Base-by-base conservation (phyloP, 2,329 filamentous ascomycete species). In the Didymellaceae sp. region DNA sequence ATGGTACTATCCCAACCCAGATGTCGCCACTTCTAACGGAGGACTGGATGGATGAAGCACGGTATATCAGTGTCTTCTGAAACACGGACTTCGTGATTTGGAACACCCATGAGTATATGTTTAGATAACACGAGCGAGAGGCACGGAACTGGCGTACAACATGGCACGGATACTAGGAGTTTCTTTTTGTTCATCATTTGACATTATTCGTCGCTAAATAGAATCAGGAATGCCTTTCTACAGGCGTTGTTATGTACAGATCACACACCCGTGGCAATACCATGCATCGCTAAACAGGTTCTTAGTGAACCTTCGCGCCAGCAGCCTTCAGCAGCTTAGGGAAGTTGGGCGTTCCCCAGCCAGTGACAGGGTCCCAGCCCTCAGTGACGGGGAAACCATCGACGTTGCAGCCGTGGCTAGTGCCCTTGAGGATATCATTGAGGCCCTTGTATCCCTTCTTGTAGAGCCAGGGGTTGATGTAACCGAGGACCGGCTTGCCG, bases 391-490 rank as follows among this genome's bases (percentile, higher is more conserved):
- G 68, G 44, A 75, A 74, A 0, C 70, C 73, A 25, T 68, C 55
- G 1, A 66, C 67, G 34, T 70, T 70, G 48, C 76, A 78, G 1
- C 77, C 76, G 16, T 64, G 56, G 5, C 64, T 67, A 5, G 59
- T 66, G 1, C 76, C 76, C 30, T 65, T 65, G 22, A 58, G 73
- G 58, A 70, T 77, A 56, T 85, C 82, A 1, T 72, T 82, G 14
- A 85, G 70, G 0, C 73, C 80, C 53, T 73, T 67, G 46, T 75
- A 77, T 4, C 77, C 79, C 37, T 67, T 62, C 9, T 70, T 71
- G 62, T 86, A 86, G 5, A 86, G 63, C 80, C 81, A 85, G 0
- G 83, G 83, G 60, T 86, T 86, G 37, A 86, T 54, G 72, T 83
- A 86, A 0, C 84, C 84, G 33, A 86, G 69, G 0, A 76, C 67